Conservation (phyloP, 2,329 filamentous ascomycete species). For the Colletotrichum melonis region DNA sequence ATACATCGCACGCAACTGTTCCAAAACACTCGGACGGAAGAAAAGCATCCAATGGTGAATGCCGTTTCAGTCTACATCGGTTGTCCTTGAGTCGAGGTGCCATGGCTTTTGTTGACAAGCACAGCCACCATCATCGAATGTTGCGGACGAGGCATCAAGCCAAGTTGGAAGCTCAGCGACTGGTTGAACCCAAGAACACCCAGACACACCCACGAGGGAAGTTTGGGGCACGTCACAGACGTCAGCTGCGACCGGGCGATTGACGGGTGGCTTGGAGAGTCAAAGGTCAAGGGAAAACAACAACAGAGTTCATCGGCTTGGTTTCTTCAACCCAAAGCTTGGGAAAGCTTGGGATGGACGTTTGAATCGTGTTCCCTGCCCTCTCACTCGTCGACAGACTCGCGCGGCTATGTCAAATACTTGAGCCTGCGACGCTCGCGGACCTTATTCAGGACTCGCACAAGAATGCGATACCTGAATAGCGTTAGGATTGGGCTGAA, state of each 20-base stretch:
- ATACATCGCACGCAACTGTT: conserved; percentile 24
- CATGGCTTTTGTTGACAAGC: conserved; percentile 29
- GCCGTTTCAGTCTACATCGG: conserved; percentile 34
- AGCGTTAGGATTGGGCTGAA: conserved; percentile 32
- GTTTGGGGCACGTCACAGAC: conserved; percentile 32
- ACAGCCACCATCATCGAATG: conserved; percentile 24
- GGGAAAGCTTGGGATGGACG: conserved; percentile 18
- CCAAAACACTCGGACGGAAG: conserved; percentile 33
- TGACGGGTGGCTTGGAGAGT: conserved; percentile 16
- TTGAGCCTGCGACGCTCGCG: conserved; percentile 26
- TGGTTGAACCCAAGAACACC: conserved; percentile 17
- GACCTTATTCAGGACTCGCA: conserved; percentile 23
- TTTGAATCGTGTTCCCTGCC: conserved; percentile 28
- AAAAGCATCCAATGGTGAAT: conserved; percentile 29
- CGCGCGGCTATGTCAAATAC: conserved; percentile 28
- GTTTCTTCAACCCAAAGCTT: conserved; percentile 15
- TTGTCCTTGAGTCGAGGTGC: conserved; percentile 23
- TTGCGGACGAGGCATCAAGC: conserved; percentile 17
- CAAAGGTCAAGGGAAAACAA: background rate
- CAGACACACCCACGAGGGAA: conserved; percentile 6
- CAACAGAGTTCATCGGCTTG: conserved; percentile 14
- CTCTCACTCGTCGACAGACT: conserved; percentile 24
- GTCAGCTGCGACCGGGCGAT: conserved; percentile 28
- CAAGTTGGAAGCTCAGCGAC: conserved; percentile 18
- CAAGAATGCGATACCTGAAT: conserved; percentile 19